Evolutionary conservation across 371 early-diverging fungal species (phyloP).

Genomic region (Fennellomyces sp.): DNA sequence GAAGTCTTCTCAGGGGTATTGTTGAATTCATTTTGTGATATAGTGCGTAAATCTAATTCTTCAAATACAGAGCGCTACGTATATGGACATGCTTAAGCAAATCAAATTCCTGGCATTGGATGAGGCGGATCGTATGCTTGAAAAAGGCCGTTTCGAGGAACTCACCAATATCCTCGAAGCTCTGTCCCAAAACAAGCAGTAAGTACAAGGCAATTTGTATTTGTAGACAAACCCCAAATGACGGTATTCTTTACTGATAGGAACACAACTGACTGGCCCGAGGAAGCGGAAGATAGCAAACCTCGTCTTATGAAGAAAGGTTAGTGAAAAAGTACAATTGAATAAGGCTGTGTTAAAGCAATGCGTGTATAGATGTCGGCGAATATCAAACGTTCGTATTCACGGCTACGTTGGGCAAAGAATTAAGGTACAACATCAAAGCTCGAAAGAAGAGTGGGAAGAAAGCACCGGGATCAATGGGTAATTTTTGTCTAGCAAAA

Average conservation of each 20-base stretch:
- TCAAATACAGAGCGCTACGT: conserved; percentile 45
- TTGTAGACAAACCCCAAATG: too few relatives aligned
- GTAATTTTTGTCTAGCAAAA: conserved; percentile 18
- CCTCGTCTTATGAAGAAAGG: conserved; percentile 3
- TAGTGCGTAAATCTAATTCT: background rate
- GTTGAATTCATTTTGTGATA: background rate
- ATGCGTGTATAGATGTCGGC: conserved; percentile 18
- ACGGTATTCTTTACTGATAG: conserved; percentile 9
- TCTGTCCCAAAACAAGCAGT: conserved; percentile 55
- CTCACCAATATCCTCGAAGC: conserved; percentile 65
- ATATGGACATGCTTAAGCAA: conserved; percentile 54
- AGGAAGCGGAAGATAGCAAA: conserved; percentile 24
- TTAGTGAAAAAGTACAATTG: background rate
- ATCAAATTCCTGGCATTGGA: conserved; percentile 86
- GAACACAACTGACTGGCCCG: conserved; percentile 46
- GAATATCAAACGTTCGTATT: conserved; percentile 92
- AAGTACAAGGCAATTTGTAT: conserved; percentile 9
- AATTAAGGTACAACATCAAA: conserved; percentile 61
- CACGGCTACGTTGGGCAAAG: conserved; percentile 91
- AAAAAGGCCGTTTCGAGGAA: conserved; percentile 89
- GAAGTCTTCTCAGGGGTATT: conserved; percentile 79
- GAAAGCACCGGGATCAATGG: conserved; percentile 36
- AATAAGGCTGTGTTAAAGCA: conserved; percentile 11
- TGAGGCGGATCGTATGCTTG: conserved; percentile 98
- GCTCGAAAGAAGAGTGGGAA: conserved; percentile 43